phyloP scores from a whole-genome alignment of 2,329 filamentous ascomycete genomes.

The Rhynchosporium agropyri region DNA sequence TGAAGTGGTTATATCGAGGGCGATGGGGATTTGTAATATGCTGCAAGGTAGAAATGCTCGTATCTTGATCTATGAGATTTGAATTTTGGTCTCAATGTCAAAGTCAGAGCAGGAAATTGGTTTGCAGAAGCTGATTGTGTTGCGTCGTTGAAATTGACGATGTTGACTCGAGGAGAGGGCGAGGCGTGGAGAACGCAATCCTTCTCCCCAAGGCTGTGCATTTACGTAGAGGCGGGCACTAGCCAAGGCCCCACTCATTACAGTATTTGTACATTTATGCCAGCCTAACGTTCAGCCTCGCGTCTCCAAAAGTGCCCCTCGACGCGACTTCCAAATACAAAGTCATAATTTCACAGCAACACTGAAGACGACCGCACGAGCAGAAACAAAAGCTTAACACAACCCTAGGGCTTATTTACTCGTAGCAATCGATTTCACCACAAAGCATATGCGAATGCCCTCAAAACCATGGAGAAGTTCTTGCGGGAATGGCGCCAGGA shows the following conservation, averaged over 20 bases:
- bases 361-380: no score
- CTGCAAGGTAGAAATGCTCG: no score
- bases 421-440: neutral
- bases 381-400: no score
- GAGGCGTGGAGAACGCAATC: neutral
- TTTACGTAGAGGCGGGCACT: neutral
- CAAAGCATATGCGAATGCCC: constrained; percentile 13
- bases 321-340: constrained; percentile 28
- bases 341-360: no score
- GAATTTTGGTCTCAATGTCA: no score
- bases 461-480: constrained; percentile 77
- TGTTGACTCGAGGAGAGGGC: neutral
- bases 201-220: neutral
- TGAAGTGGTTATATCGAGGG: neutral
- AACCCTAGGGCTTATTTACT: no score
- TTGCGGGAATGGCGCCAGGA: constrained; percentile 94
- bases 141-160: no score
- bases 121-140: no score
- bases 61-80: no score
- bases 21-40: no score
- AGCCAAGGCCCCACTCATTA: neutral
- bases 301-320: constrained; percentile 25
- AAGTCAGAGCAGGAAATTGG: no score
- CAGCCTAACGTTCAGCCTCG: constrained; percentile 26
- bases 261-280: constrained; percentile 13